Base-by-base conservation (phyloP, 257 asterid species). In the Capsicum rhomboideum region DNA sequence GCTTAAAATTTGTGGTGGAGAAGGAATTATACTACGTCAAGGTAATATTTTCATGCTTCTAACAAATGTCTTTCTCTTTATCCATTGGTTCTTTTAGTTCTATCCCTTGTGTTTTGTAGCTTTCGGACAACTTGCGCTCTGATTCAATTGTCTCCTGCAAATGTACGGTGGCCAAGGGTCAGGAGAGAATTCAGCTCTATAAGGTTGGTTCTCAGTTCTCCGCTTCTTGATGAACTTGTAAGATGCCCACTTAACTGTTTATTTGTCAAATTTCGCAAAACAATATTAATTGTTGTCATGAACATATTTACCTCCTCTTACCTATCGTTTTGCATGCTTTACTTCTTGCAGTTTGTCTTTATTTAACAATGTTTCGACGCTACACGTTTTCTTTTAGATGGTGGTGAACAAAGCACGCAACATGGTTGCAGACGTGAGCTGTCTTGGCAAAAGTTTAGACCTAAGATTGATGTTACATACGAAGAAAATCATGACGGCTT, bases 381-480 rank as follows among this genome's bases (percentile, higher is more conserved):
- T 26, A 49, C 61, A 6, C 63, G 1, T 42, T 21, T 42, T 26
- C 37, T 28, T 40, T 61, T 40, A 92, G 95, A 82, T 86, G 56
- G 90, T 83, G 85, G 78, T 75, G 88, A 88, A 89, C 81, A 89
- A 79, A 84, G 90, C 88, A 74, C 89, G 91, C 68, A 86, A 90
- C 84, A 68, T 89, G 53, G 91, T 88, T 84, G 91, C 75, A 20
- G 92, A 90, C 85, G 68, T 92, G 84, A 87, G 92, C 63, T 90
- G 90, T 79, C 92, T 87, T 80, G 89, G 80, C 31, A 89, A 86
- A 88, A 82, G 83, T 67, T 87, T 86, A 16, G 93, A 90, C 75
- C 44, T 89, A 68, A 90, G 93, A 87, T 89, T 92, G 84, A 89
- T 89, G 93, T 80, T 90, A 40, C 53, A 28, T 82, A 75, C 91